Conservation (phyloP, 306 rosid species). For the Medicago ruthenica region DNA sequence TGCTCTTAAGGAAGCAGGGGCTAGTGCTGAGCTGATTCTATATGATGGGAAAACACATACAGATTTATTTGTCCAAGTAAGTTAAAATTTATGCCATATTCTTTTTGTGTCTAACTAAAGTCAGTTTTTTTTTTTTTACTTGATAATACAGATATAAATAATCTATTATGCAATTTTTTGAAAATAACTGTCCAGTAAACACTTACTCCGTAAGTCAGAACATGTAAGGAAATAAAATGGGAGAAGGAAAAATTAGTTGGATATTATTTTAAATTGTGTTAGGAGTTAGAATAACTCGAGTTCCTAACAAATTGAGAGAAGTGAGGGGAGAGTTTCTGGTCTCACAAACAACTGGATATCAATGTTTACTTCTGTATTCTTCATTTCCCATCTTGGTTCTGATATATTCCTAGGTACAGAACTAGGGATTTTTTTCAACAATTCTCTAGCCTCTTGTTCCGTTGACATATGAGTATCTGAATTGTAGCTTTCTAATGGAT, state of each 20-base stretch:
- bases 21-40: conserved; percentile 65
- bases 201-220: neutral
- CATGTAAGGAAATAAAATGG: neutral
- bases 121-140: neutral
- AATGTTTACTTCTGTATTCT: neutral
- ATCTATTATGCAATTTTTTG: neutral
- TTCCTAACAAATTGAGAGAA: too few relatives aligned
- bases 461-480: neutral
- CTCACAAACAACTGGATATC: neutral
- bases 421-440: neutral
- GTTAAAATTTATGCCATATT: conserved; percentile 35
- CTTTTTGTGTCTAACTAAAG: neutral
- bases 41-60: conserved; percentile 92
- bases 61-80: conserved; percentile 93
- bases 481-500: too few relatives aligned
- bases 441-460: neutral
- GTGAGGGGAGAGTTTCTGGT: neutral
- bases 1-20: conserved; percentile 71
- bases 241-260: neutral
- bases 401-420: neutral
- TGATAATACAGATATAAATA: neutral
- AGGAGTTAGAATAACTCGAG: too few relatives aligned
- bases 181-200: neutral
- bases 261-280: too few relatives aligned
- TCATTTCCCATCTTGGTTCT: neutral